A percentile compares a stretch with the other conserved stretches of the same genome.
These are phyloP conservation scores for Penicillium cinerascens DNA, from an alignment of 495 filamentous ascomycete species.

Conservation along the genomic window DNA sequence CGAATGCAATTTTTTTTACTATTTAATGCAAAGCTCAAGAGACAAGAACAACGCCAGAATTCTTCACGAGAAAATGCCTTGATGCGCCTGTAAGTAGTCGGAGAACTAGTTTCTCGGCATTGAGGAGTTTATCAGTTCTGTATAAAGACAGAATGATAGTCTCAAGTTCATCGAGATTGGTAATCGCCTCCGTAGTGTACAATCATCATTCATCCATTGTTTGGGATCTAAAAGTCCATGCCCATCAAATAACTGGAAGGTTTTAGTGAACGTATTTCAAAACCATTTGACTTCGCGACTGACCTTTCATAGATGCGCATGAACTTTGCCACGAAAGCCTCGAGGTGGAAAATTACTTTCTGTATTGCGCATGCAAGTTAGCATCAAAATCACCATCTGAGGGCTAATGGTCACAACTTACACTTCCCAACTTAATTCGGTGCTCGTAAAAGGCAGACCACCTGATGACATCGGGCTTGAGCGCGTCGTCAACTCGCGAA, in stretches of 20 bases:
- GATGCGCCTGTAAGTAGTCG: constrained; percentile 12
- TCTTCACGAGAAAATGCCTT: constrained; percentile 10
- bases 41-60: constrained; percentile 8
- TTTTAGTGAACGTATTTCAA: constrained; percentile 18
- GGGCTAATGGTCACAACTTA: constrained; percentile 22
- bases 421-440: constrained; percentile 77
- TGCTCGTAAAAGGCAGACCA: constrained; percentile 98
- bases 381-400: not conserved
- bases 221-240: constrained; percentile 60
- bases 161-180: not conserved
- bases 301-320: constrained; percentile 90
- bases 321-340: constrained; percentile 97
- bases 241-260: constrained; percentile 73
- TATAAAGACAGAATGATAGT: not conserved
- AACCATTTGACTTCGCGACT: constrained; percentile 7
- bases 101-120: not conserved
- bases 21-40: not conserved
- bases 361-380: constrained; percentile 27
- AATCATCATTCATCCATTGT: constrained; percentile 36
- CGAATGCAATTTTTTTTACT: not conserved
- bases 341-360: constrained; percentile 97
- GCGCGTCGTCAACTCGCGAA: constrained; percentile 73
- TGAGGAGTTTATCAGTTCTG: not conserved
- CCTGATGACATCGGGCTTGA: constrained; percentile 89
- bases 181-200: constrained; percentile 13